Percentiles rank a stretch among this genome's conserved stretches.
phyloP scores from a whole-genome alignment of 176 grass and related monocot species.

The Avena sativa region DNA sequence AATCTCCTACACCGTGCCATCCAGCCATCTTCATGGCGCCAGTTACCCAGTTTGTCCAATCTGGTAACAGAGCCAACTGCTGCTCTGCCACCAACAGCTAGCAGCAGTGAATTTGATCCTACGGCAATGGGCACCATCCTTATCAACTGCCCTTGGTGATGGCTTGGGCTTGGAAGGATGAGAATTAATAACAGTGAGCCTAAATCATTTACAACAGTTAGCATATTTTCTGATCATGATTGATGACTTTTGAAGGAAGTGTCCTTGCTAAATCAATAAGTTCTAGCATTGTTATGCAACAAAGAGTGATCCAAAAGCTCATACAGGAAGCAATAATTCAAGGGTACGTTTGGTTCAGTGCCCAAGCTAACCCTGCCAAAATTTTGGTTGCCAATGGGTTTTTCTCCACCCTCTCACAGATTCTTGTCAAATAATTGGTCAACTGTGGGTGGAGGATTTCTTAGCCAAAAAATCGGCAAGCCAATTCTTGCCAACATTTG shows the following conservation, averaged over 20 bases:
- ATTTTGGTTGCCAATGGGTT: too few relatives aligned
- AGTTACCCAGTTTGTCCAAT: neutral
- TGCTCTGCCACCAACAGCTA: neutral
- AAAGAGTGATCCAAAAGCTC: slow-evolving; percentile 33
- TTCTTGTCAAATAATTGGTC: too few relatives aligned
- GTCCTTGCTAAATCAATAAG: neutral
- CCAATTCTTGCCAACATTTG: too few relatives aligned
- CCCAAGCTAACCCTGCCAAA: too few relatives aligned
- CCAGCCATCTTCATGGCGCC: neutral
- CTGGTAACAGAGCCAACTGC: neutral
- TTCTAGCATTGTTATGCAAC: neutral
- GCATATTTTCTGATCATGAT: slow-evolving; percentile 25
- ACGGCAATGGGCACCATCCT: neutral
- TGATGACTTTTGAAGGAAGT: neutral
- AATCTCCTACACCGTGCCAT: neutral
- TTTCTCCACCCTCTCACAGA: too few relatives aligned
- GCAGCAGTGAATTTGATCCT: neutral
- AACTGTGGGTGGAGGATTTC: too few relatives aligned
- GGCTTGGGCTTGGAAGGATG: slow-evolving; percentile 8
- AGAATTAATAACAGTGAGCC: neutral
- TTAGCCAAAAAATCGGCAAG: too few relatives aligned
- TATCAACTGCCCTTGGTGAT: neutral
- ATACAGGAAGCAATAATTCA: neutral
- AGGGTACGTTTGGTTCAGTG: neutral
- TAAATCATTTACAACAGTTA: slow-evolving; percentile 24